These are phyloP conservation scores for Ogataea zsoltii DNA, from an alignment of 805 yeast genomes.

Conservation along the genomic window DNA sequence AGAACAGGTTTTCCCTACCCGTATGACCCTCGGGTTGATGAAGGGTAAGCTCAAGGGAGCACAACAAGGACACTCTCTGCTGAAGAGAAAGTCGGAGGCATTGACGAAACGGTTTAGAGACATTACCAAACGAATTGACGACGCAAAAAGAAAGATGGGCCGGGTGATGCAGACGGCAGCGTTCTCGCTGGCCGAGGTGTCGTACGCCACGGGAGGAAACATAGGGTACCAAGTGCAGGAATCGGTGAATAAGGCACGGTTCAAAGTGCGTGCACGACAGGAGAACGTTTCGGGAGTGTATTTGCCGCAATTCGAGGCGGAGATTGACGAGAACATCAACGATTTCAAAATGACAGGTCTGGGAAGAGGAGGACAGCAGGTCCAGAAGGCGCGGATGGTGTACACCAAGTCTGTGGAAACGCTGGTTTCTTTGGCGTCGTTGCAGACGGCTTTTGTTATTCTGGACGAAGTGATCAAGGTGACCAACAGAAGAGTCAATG, in stretches of 20 bases:
- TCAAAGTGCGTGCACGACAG: conserved; percentile 86
- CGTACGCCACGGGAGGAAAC: conserved; percentile 96
- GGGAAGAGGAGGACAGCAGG: conserved; percentile 98
- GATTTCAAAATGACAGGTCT: conserved; percentile 96
- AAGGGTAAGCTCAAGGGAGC: conserved; percentile 96
- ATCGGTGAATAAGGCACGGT: conserved; percentile 86
- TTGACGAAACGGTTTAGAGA: conserved; percentile 95
- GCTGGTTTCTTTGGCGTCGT: conserved; percentile 89
- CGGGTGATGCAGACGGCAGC: conserved; percentile 98
- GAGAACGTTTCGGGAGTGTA: conserved; percentile 96
- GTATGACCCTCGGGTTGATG: conserved; percentile 96
- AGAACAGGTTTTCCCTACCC: conserved; percentile 96
- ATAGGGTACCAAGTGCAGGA: conserved; percentile 96
- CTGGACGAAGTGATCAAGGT: conserved; percentile 97
- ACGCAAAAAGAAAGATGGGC: conserved; percentile 96
- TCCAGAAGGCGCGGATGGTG: conserved; percentile 88
- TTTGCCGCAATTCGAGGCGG: conserved; percentile 88
- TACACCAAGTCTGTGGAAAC: conserved; percentile 97
- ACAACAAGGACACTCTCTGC: conserved; percentile 88
- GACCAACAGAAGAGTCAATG: conserved; percentile 97
- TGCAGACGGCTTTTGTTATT: conserved; percentile 95
- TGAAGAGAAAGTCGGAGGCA: conserved; percentile 96
- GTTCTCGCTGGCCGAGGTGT: conserved; percentile 93
- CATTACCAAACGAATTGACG: conserved; percentile 90
- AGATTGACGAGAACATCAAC: conserved; percentile 78